phyloP scores from a whole-genome alignment of 768 basidiomycete genomes.

The Naganishia kalamii region DNA sequence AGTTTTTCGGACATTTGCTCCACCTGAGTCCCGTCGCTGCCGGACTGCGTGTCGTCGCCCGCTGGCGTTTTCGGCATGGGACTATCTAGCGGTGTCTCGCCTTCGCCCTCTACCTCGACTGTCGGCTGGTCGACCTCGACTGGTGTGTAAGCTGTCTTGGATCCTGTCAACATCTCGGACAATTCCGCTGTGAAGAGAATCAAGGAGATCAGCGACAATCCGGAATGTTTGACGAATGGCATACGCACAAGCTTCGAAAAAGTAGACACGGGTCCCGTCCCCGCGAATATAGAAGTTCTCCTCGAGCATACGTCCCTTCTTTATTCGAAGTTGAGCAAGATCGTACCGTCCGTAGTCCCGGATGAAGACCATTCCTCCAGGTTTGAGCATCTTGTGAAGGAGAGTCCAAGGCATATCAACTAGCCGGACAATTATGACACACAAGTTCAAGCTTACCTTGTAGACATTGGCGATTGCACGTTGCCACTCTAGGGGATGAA shows the following conservation, averaged over 20 bases:
- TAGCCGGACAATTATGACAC: not conserved
- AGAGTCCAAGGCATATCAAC: slow-evolving; percentile 1
- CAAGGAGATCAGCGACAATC: not conserved
- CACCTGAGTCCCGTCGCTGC: not conserved
- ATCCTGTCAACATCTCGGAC: slow-evolving; percentile 69
- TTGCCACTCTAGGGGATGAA: slow-evolving; percentile 88
- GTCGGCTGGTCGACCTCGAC: slow-evolving; percentile 16
- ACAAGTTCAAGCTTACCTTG: slow-evolving; percentile 49
- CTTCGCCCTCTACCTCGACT: not conserved
- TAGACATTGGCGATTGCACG: slow-evolving; percentile 74
- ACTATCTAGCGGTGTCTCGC: not conserved
- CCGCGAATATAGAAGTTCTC: slow-evolving; percentile 95
- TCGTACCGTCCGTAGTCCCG: slow-evolving; percentile 95
- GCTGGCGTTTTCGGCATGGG: slow-evolving; percentile 16
- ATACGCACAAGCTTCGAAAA: slow-evolving; percentile 72
- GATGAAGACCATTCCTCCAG: slow-evolving; percentile 72
- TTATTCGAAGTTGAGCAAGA: slow-evolving; percentile 89
- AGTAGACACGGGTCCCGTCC: slow-evolving; percentile 95
- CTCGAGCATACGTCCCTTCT: slow-evolving; percentile 73
- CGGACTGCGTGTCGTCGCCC: slow-evolving; percentile 1
- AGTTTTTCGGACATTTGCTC: slow-evolving; percentile 1
- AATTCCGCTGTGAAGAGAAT: slow-evolving; percentile 58
- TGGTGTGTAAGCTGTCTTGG: slow-evolving; percentile 23
- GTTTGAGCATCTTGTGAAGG: slow-evolving; percentile 70
- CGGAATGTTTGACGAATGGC: not conserved